Conservation (phyloP, 495 filamentous ascomycete species). For the Xylaria castorea region DNA sequence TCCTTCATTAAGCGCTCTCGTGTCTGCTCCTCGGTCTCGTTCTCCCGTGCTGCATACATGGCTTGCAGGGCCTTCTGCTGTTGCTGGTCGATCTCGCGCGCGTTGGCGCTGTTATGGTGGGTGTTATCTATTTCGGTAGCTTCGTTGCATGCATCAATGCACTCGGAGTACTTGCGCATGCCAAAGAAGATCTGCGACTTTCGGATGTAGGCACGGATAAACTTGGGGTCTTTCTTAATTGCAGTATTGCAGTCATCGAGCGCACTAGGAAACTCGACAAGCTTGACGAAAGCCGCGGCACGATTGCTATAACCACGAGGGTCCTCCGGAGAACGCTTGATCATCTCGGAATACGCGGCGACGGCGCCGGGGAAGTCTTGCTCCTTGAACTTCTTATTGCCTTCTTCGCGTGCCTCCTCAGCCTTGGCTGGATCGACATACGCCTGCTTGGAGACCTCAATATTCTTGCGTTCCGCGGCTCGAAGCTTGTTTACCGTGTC, state of each 20-base stretch:
- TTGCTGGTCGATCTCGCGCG: conserved; percentile 90
- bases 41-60: conserved; percentile 86
- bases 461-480: conserved; percentile 88
- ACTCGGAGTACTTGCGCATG: conserved; percentile 97
- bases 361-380: conserved; percentile 96
- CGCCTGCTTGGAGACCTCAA: conserved; percentile 73
- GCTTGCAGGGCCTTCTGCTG: conserved; percentile 92
- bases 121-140: conserved; percentile 76
- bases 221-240: conserved; percentile 87
- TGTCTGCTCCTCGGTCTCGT: conserved; percentile 96
- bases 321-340: conserved; percentile 91
- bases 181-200: conserved; percentile 93
- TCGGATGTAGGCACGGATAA: conserved; percentile 93
- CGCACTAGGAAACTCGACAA: conserved; percentile 92
- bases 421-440: conserved; percentile 92
- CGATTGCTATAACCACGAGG: conserved; percentile 96
- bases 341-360: conserved; percentile 95
- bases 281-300: conserved; percentile 93
- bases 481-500: conserved; percentile 93
- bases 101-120: conserved; percentile 70
- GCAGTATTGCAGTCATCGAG: conserved; percentile 92
- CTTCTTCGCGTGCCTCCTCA: conserved; percentile 93
- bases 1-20: conserved; percentile 90
- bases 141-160: conserved; percentile 85
- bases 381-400: conserved; percentile 95